Evolutionary conservation across 805 yeast genomes (phyloP).

Genomic region (Blastobotrys muscicola): DNA sequence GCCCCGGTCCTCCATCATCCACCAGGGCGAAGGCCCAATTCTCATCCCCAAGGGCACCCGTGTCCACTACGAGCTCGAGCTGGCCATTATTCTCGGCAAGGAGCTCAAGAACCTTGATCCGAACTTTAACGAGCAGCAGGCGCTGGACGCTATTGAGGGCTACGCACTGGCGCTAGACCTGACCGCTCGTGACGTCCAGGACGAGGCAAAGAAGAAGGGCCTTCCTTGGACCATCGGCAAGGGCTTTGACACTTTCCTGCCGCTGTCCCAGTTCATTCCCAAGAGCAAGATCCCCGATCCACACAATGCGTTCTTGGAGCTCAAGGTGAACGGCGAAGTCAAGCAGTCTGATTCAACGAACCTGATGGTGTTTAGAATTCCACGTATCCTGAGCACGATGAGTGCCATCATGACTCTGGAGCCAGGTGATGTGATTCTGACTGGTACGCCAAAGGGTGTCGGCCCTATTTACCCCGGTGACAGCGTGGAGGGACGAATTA

Average conservation of each 20-base stretch:
- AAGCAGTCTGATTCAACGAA: conserved; percentile 66
- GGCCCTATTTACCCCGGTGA: conserved; percentile 79
- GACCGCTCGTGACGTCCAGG: conserved; percentile 94
- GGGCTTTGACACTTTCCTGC: conserved; percentile 94
- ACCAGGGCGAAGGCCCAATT: conserved; percentile 63
- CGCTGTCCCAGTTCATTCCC: conserved; percentile 67
- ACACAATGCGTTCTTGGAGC: conserved; percentile 51
- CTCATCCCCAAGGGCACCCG: conserved; percentile 70
- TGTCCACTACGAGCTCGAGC: conserved; percentile 89
- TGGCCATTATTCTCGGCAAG: conserved; percentile 68
- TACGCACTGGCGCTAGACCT: conserved; percentile 85
- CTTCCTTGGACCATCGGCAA: conserved; percentile 95
- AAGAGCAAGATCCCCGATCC: conserved; percentile 62
- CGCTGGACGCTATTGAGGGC: conserved; percentile 72
- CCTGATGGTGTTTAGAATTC: conserved; percentile 84
- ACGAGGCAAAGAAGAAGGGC: conserved; percentile 87
- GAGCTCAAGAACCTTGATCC: conserved; percentile 53
- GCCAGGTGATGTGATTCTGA: conserved; percentile 81
- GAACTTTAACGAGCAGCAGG: conserved; percentile 52
- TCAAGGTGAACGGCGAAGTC: conserved; percentile 59
- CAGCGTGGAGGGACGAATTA: conserved; percentile 51
- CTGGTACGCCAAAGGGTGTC: conserved; percentile 99
- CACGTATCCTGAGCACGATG: conserved; percentile 68
- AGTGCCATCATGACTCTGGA: conserved; percentile 85
- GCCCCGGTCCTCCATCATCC: conserved; percentile 71